These are phyloP conservation scores for Cordyceps fumosorosea DNA, from an alignment of 2,329 filamentous ascomycete species.

Conservation along the genomic window DNA sequence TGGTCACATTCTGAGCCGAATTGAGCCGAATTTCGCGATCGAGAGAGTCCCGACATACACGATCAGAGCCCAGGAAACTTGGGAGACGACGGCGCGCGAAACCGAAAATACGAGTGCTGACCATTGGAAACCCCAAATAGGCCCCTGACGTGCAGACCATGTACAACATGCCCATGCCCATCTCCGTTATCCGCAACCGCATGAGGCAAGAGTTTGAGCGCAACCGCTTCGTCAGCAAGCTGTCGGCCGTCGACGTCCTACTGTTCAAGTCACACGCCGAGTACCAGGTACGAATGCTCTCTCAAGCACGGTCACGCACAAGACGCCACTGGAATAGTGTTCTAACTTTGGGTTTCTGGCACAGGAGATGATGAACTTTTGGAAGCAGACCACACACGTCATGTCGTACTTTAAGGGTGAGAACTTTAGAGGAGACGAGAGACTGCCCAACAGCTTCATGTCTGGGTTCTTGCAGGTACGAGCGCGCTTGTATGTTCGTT, in stretches of 20 bases:
- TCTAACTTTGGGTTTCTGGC: neutral
- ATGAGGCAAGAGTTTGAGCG: slow-evolving; percentile 96
- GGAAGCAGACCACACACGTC: slow-evolving; percentile 93
- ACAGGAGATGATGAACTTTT: slow-evolving; percentile 97
- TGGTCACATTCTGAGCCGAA: neutral
- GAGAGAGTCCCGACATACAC: neutral
- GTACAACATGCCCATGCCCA: slow-evolving; percentile 88
- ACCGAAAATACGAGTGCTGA: slow-evolving; percentile 11
- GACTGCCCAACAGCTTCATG: slow-evolving; percentile 85
- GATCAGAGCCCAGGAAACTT: neutral
- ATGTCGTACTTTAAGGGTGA: slow-evolving; percentile 96
- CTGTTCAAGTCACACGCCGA: slow-evolving; percentile 87
- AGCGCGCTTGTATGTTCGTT: slow-evolving; percentile 2
- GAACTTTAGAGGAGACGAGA: slow-evolving; percentile 65
- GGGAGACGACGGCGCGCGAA: neutral
- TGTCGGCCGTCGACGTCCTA: slow-evolving; percentile 81
- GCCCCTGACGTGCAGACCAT: slow-evolving; percentile 94
- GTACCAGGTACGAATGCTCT: slow-evolving; percentile 64
- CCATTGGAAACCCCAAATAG: slow-evolving; percentile 38
- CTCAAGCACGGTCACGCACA: slow-evolving; percentile 8
- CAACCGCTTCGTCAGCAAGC: slow-evolving; percentile 86
- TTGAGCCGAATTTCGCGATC: neutral
- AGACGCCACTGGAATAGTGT: neutral
- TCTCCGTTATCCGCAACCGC: slow-evolving; percentile 83
- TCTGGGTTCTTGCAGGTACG: slow-evolving; percentile 88